These are phyloP conservation scores for Eucalyptus camaldulensis DNA, from an alignment of 345 rosid genomes.

Conservation along the genomic window DNA sequence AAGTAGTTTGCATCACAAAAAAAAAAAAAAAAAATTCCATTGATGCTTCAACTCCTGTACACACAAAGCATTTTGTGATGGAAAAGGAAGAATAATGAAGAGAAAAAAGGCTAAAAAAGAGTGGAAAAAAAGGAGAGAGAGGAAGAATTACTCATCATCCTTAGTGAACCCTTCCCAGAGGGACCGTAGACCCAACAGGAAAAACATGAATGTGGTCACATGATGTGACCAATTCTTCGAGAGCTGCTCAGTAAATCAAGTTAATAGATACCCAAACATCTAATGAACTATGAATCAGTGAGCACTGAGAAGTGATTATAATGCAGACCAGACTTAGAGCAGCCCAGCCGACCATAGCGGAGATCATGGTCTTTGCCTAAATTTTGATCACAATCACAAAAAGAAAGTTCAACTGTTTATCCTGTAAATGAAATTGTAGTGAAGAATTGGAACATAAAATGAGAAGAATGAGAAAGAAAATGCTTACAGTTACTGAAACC, in stretches of 20 bases:
- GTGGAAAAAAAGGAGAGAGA: background rate
- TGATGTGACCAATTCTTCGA: slow-evolving; percentile 8
- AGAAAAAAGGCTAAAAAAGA: background rate
- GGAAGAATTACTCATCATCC: background rate
- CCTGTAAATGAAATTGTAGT: background rate
- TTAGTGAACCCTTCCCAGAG: background rate
- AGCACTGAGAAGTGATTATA: background rate
- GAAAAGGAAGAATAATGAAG: background rate
- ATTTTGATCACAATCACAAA: background rate
- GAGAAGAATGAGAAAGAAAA: background rate
- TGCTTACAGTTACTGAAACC: slow-evolving; percentile 1
- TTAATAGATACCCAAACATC: background rate
- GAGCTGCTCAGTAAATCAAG: background rate
- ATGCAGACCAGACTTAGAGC: slow-evolving; percentile 10
- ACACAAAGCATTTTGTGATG: background rate
- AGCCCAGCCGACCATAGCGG: slow-evolving; percentile 9
- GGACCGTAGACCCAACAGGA: background rate
- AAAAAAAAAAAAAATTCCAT: no score
- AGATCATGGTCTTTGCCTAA: slow-evolving; percentile 3
- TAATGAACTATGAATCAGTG: background rate
- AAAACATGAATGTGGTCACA: background rate
- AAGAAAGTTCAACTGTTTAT: background rate
- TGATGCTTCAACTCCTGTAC: background rate
- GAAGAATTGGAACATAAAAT: background rate
- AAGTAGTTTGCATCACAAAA: background rate